phyloP scores from a whole-genome alignment of 108 stramenopile species.

The Seminavis robusta region DNA sequence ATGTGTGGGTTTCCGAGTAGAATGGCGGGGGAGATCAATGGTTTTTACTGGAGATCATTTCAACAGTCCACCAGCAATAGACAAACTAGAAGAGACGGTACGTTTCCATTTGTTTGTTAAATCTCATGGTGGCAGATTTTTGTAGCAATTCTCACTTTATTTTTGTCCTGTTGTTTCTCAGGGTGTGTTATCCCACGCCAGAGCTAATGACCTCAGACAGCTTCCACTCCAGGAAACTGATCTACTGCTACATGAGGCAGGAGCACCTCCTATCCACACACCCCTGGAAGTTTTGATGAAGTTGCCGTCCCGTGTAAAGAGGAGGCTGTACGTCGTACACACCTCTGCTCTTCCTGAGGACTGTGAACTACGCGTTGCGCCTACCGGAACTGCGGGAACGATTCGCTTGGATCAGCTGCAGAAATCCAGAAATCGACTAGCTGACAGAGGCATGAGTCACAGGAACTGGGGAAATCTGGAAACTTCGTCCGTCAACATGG shows the following conservation, averaged over 20 bases:
- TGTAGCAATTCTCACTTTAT: background rate
- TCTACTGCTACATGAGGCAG: constrained; percentile 88
- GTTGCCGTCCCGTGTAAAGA: constrained; percentile 73
- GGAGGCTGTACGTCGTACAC: constrained; percentile 92
- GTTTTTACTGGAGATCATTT: constrained; percentile 93
- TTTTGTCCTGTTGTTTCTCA: constrained; percentile 14
- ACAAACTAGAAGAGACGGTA: constrained; percentile 56
- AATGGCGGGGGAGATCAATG: constrained; percentile 86
- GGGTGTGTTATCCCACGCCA: constrained; percentile 69
- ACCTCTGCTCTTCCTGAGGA: constrained; percentile 70
- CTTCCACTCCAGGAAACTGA: constrained; percentile 87
- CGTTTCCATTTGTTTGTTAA: constrained; percentile 1
- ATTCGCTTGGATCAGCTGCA: constrained; percentile 72
- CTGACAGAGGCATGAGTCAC: constrained; percentile 8
- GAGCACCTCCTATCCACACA: constrained; percentile 93
- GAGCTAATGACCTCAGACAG: constrained; percentile 76
- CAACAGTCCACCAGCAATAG: constrained; percentile 77
- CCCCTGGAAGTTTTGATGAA: constrained; percentile 75
- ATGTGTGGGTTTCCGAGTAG: constrained; percentile 88
- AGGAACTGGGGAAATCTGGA: constrained; percentile 1
- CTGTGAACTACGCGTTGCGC: constrained; percentile 73
- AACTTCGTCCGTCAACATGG: constrained; percentile 10
- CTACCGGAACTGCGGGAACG: constrained; percentile 88
- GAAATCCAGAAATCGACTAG: too few species aligned
- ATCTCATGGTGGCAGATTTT: background rate